Conservation (phyloP, 306 rosid genomes). For the Lupinus albus region DNA sequence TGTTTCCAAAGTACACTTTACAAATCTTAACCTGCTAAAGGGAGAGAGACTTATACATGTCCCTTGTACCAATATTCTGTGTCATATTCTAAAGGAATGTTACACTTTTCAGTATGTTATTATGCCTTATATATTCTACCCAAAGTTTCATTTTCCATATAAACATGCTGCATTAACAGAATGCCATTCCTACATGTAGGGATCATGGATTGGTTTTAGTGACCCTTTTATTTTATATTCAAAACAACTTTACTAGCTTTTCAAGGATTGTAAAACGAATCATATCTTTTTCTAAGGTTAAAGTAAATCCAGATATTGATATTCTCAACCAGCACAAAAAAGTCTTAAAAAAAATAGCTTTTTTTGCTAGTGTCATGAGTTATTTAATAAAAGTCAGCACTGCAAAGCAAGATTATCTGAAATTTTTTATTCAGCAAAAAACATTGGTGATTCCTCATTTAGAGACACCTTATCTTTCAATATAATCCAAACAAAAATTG, state of each 20-base stretch:
- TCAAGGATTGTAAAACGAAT: conserved; percentile 37
- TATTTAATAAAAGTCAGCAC: conserved; percentile 33
- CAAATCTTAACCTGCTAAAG: too few relatives aligned
- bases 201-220: conserved; percentile 33
- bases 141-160: too few relatives aligned
- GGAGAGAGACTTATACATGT: too few relatives aligned
- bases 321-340: conserved; percentile 41
- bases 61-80: too few relatives aligned
- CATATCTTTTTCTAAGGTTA: conserved; percentile 11
- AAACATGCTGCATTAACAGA: not conserved
- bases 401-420: conserved; percentile 1
- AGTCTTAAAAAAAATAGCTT: not conserved
- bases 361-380: conserved; percentile 30
- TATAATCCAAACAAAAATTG: conserved; percentile 44
- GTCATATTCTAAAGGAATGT: too few relatives aligned
- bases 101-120: too few relatives aligned
- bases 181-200: conserved; percentile 20
- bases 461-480: conserved; percentile 39
- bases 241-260: conserved; percentile 42
- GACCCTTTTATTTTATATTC: conserved; percentile 6
- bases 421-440: conserved; percentile 33
- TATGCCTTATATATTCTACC: too few relatives aligned
- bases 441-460: conserved; percentile 38
- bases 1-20: too few relatives aligned
- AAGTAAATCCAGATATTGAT: conserved; percentile 30